These are phyloP conservation scores for Pseudognaphalium luteoalbum DNA, from an alignment of 129 eudicot genomes.

Conservation along the genomic window DNA sequence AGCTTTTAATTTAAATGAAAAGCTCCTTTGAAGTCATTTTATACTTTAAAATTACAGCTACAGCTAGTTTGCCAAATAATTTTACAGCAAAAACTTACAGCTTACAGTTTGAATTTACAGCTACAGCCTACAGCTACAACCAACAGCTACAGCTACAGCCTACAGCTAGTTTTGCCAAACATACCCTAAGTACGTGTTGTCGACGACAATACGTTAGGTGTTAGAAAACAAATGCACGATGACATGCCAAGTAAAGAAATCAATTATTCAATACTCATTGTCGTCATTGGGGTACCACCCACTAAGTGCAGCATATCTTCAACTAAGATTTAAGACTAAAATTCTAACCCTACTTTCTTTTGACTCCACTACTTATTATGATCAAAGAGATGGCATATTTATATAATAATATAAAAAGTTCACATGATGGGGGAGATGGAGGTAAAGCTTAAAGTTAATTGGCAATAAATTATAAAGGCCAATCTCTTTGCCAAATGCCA, in stretches of 20 bases:
- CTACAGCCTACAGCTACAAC: no score
- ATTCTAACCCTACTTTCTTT: conserved; percentile 38
- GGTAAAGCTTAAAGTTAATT: conserved; percentile 24
- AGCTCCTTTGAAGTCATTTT: no score
- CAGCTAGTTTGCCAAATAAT: no score
- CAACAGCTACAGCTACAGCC: no score
- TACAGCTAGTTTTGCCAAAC: no score
- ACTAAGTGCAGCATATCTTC: conserved; percentile 34
- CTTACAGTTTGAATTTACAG: no score
- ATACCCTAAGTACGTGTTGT: no score
- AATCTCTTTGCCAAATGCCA: conserved; percentile 26
- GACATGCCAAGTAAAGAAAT: conserved; percentile 25
- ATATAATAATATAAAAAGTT: conserved; percentile 2
- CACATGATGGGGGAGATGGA: conserved; percentile 23
- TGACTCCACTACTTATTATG: conserved; percentile 27
- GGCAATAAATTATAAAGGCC: conserved; percentile 17
- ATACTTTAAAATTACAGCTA: no score
- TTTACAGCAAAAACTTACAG: no score
- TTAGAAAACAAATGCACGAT: no score
- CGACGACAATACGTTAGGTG: no score
- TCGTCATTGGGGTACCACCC: conserved; percentile 26
- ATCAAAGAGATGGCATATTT: conserved; percentile 12
- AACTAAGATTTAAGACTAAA: conserved; percentile 29
- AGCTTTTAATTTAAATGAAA: no score
- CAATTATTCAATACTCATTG: conserved; percentile 32